Conservation (phyloP, 768 basidiomycete genomes). For the Imleria badia region DNA sequence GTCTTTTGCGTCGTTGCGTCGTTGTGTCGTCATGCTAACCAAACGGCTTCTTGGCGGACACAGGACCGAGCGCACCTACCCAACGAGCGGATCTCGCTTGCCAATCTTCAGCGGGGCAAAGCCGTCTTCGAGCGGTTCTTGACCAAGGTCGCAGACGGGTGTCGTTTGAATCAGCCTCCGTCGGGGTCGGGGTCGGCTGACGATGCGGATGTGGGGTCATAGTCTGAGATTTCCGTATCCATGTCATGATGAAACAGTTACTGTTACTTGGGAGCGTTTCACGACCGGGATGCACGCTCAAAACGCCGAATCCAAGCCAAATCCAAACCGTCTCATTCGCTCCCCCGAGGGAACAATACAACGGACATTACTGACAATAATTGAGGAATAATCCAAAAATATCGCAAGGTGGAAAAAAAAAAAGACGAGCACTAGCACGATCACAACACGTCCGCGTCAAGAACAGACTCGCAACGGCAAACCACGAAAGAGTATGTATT, state of each 20-base stretch:
- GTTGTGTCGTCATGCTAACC: neutral
- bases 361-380: neutral
- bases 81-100: constrained; percentile 86
- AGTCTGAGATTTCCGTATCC: too few relatives aligned
- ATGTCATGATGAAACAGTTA: too few relatives aligned
- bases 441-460: neutral
- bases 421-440: too few relatives aligned
- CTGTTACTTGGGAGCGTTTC: too few relatives aligned
- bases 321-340: neutral
- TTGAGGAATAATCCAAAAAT: neutral
- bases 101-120: constrained; percentile 78
- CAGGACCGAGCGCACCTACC: constrained; percentile 92
- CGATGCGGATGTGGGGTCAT: neutral
- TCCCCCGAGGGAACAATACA: neutral
- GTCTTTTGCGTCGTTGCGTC: neutral
- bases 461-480: neutral
- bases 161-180: neutral
- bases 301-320: too few relatives aligned
- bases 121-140: constrained; percentile 76
- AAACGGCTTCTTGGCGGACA: neutral
- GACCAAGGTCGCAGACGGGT: constrained; percentile 44
- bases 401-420: neutral
- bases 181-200: neutral
- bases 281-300: too few relatives aligned
- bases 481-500: too few relatives aligned